phyloP scores from a whole-genome alignment of 1,284 basidiomycete genomes.

The Cystobasidiaceae sp. region DNA sequence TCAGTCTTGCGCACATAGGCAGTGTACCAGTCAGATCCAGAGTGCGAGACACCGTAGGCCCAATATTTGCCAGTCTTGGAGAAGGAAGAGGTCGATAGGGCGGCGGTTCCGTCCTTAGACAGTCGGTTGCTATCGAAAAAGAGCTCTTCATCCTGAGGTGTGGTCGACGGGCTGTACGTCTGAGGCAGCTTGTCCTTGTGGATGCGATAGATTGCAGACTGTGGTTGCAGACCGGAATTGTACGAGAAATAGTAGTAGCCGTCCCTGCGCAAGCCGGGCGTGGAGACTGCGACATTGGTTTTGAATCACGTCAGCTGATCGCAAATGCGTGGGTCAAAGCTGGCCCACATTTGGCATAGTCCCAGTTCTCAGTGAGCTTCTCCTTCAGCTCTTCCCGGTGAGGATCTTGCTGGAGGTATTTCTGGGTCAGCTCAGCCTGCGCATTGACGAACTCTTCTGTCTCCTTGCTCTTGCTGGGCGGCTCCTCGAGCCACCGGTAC shows the following conservation, averaged over 20 bases:
- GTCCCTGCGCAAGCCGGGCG: slow-evolving; percentile 59
- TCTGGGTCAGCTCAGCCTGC: slow-evolving; percentile 60
- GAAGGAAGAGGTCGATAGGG: slow-evolving; percentile 58
- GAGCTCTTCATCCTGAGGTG: slow-evolving; percentile 55
- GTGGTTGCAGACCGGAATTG: slow-evolving; percentile 40
- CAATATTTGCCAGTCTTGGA: slow-evolving; percentile 65
- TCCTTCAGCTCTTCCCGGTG: slow-evolving; percentile 58
- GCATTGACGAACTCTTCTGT: slow-evolving; percentile 60
- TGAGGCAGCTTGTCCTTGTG: slow-evolving; percentile 54
- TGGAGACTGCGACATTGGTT: slow-evolving; percentile 36
- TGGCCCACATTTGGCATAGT: slow-evolving; percentile 61
- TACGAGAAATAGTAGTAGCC: slow-evolving; percentile 60
- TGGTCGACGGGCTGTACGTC: slow-evolving; percentile 51
- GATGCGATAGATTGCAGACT: slow-evolving; percentile 62
- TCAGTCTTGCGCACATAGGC: slow-evolving; percentile 56
- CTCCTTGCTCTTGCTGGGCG: slow-evolving; percentile 52
- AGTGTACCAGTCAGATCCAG: slow-evolving; percentile 68
- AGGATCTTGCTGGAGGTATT: slow-evolving; percentile 59
- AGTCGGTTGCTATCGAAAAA: slow-evolving; percentile 74
- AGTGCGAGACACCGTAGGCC: slow-evolving; percentile 53
- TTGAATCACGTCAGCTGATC: too few species aligned
- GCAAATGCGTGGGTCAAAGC: background rate
- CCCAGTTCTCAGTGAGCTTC: slow-evolving; percentile 58
- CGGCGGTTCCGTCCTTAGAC: slow-evolving; percentile 65
- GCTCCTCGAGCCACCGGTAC: slow-evolving; percentile 53